Evolutionary conservation across 2,329 filamentous ascomycete species (phyloP).

Genomic region (Ceratocystis lukuohia): DNA sequence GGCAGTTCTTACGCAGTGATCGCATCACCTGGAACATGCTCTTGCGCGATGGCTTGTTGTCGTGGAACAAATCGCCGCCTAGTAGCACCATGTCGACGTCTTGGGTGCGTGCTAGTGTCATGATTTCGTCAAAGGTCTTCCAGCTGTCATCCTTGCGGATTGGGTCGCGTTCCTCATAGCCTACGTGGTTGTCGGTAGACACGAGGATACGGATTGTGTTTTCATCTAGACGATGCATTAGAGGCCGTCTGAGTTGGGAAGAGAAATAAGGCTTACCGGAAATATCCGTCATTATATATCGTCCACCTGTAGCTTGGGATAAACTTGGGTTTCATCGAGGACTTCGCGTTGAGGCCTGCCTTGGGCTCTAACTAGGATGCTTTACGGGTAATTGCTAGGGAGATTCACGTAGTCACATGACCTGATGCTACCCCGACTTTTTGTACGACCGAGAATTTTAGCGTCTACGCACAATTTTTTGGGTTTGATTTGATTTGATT

Average conservation of each 20-base stretch:
- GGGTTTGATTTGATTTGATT: too few relatives aligned
- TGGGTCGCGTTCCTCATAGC: conserved; percentile 83
- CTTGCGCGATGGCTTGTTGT: conserved; percentile 93
- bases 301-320: background rate
- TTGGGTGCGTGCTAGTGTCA: conserved; percentile 70
- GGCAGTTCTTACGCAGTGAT: conserved; percentile 80
- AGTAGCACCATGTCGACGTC: conserved; percentile 97
- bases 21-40: conserved; percentile 97
- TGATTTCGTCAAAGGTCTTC: conserved; percentile 89
- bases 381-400: background rate
- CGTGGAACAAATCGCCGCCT: conserved; percentile 90
- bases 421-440: background rate
- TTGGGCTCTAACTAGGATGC: background rate
- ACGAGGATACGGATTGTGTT: conserved; percentile 92
- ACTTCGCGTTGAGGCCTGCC: background rate
- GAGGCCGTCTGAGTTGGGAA: background rate
- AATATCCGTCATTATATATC: background rate
- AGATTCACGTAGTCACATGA: conserved; percentile 1
- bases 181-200: conserved; percentile 94
- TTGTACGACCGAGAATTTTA: background rate
- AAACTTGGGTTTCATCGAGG: background rate
- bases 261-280: background rate
- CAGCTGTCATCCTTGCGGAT: conserved; percentile 96
- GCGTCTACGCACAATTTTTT: background rate
- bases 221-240: conserved; percentile 29